Base-by-base conservation (phyloP, 768 basidiomycete genomes). In the Leccinum incarnatum region DNA sequence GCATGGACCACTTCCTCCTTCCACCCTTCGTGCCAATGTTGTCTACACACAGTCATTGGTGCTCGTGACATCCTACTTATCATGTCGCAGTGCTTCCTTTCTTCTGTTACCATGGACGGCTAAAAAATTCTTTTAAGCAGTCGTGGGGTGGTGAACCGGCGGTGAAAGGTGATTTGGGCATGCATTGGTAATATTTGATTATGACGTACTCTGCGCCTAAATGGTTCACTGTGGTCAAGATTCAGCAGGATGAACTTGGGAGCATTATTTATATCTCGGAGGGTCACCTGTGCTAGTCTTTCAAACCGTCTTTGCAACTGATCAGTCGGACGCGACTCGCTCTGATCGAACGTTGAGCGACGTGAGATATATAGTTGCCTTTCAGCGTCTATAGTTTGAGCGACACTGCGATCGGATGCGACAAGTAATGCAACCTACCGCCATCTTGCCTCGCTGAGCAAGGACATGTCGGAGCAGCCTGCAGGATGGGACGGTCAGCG, bases 371-470 rank as follows among this genome's bases (percentile, higher is more conserved):
- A 11, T 36, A 6, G 69, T 98, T 8, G 15, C 97, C 96, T 64
- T 89, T 89, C 6, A 89, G 89, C 1, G 97, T 98, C 75, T 94
- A 94, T 8, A 98, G 87, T 77, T 98, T 98, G 73, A 99, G 85
- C 9, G 86, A 88, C 2, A 0, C 86, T 74, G 69, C 4, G 88
- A 80, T 52, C 88, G 88, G 59, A 98, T 74, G 64, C 88, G 86
- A 1, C 83, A 77, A 3, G 87, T 82, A 64, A 98, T 83, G 67
- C 92, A 97, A 94, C 92, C 11, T 79, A 77, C 36, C 78, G 77
- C 32, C 32, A 32, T 0, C 96, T 93, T 0, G 91, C 85, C 50
- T 84, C 81, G 47, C 88, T 91, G 21, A 98, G 86, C 49, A 81
- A 79, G 0, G 82, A 72, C 0, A 82, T 74, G 63, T 90, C 88